These are phyloP conservation scores for Mortierella claussenii DNA, from an alignment of 192 early-diverging fungal species.

Conservation along the genomic window DNA sequence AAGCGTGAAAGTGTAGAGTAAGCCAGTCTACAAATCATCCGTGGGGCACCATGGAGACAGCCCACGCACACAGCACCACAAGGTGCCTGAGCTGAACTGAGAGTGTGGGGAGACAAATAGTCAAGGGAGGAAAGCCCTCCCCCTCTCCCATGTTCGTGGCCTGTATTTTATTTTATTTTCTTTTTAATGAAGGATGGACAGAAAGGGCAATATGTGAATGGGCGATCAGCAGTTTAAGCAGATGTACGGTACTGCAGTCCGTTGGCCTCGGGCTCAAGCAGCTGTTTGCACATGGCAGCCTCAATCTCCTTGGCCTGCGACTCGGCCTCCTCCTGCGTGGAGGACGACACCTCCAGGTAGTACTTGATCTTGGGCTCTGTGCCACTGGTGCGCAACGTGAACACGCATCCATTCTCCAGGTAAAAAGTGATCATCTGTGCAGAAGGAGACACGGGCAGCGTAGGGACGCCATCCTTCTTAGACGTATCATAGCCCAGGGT, in stretches of 20 bases:
- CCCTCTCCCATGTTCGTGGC: no score
- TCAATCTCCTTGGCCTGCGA: constrained; percentile 63
- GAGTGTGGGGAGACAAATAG: no score
- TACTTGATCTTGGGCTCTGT: constrained; percentile 96
- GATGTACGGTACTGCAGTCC: constrained; percentile 50
- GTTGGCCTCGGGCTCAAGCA: constrained; percentile 64
- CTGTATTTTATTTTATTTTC: no score
- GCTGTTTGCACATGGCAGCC: constrained; percentile 58
- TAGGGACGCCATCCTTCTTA: constrained; percentile 68
- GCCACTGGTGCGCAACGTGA: constrained; percentile 78
- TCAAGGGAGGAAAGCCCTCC: no score
- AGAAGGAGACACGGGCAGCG: constrained; percentile 75
- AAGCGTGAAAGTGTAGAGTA: no score
- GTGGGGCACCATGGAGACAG: no score
- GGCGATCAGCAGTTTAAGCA: no score
- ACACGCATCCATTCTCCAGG: constrained; percentile 73
- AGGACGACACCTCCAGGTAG: constrained; percentile 74
- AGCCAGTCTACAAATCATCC: no score
- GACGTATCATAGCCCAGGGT: constrained; percentile 88
- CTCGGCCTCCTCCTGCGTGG: constrained; percentile 59
- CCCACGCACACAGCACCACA: no score
- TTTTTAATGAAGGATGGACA: no score
- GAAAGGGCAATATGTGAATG: no score
- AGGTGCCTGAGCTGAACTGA: no score
- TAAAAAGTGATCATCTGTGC: constrained; percentile 95